Conservation (phyloP, 805 yeast genomes). For the Priceomyces castillae region DNA sequence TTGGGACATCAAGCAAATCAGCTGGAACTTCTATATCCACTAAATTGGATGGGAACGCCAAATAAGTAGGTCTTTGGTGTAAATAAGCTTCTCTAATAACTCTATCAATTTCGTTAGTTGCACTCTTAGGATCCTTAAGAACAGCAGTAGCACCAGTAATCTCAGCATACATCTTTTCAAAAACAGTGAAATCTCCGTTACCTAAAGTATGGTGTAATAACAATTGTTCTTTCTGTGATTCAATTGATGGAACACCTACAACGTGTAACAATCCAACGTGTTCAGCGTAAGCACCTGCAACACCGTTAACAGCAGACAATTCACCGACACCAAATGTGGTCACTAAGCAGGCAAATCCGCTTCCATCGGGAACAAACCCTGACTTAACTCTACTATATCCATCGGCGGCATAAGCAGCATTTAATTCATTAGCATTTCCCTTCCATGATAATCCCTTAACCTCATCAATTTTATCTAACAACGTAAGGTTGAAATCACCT, state of each 20-base stretch:
- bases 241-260: conserved; percentile 33
- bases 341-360: conserved; percentile 26
- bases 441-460: conserved; percentile 36
- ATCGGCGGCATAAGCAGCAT: conserved; percentile 26
- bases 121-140: conserved; percentile 24
- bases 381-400: conserved; percentile 24
- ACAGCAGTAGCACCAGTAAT: conserved; percentile 31
- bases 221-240: conserved; percentile 35
- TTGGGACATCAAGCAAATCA: conserved; percentile 24
- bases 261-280: conserved; percentile 35
- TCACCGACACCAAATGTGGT: conserved; percentile 38
- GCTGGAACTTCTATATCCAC: conserved; percentile 33
- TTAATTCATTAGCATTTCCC: conserved; percentile 35
- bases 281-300: conserved; percentile 35
- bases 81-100: conserved; percentile 32
- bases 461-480: conserved; percentile 32
- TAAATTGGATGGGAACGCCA: conserved; percentile 35
- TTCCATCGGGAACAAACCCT: conserved; percentile 2
- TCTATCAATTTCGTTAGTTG: conserved; percentile 32
- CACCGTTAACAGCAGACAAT: conserved; percentile 34
- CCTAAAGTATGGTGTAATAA: conserved; percentile 43
- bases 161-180: conserved; percentile 33
- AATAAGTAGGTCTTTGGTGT: conserved; percentile 33
- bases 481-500: conserved; percentile 34
- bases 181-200: conserved; percentile 42